Evolutionary conservation across 2,329 filamentous ascomycete species (phyloP), one percentile per base, ranked within the genome.

Genomic region (Hirsutella rhossiliensis): DNA sequence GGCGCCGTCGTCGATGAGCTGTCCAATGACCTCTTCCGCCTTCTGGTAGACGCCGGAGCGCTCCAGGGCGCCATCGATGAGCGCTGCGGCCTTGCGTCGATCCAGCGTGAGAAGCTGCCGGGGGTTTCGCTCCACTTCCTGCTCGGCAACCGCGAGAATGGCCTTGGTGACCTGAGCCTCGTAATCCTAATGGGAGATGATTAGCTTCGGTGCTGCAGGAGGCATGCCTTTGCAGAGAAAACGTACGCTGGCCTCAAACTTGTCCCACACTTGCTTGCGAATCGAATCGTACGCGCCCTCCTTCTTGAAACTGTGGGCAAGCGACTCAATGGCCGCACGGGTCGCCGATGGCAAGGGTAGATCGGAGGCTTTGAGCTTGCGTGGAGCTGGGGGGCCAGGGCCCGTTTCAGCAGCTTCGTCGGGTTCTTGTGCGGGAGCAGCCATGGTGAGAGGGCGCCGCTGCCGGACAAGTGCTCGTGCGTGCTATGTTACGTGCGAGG

Each of bases 271-370:
- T 54, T 84, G 75, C 58, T 87, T 89, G 48, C 85, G 79, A 50
- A 89, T 75, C 13, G 74, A 68, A 62, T 92, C 86, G 57, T 89
- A 92, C 45, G 84, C 83, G 48, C 86, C 86, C 62, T 87, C 87
- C 66, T 89, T 90, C 64, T 89, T 89, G 67, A 89, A 90, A 11
- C 76, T 82, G 57, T 86, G 81, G n/a, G 84, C 76, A 19, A 90
- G 73, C 15, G 73, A 75, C 53, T 89, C 84, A 45, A 90, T 87
- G 2, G 82, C 80, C 2, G 76, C 74, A 50, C 83, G 74, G 43
- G 86, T 85, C n/a, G 78, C 74, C 3, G 81, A 82, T 5, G 83
- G 76, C 18, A 89, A 65, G 2, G 85, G 85, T 17, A 90, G 70
- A 53, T 90, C 85, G 0, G 81, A 82, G 3, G 83, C 76, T 60